Conservation (phyloP, 2,329 filamentous ascomycete genomes). For the Apiospora hydei region DNA sequence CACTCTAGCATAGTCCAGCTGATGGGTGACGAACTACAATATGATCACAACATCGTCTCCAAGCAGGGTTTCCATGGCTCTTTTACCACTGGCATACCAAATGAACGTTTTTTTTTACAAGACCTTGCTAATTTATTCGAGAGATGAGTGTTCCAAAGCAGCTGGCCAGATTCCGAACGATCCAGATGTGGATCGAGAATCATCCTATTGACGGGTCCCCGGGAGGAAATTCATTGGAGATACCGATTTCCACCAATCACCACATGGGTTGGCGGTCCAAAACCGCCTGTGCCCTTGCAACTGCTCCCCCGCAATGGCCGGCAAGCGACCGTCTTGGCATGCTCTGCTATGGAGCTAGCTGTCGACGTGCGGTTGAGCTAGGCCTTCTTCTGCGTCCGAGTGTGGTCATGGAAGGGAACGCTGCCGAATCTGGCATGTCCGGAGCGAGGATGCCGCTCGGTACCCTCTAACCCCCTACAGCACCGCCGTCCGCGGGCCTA, state of each 20-base stretch:
- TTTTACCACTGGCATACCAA: too few relatives aligned
- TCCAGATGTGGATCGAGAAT: neutral
- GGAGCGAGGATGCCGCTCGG: neutral
- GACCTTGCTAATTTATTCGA: too few relatives aligned
- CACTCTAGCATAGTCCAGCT: too few relatives aligned
- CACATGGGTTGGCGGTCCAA: neutral
- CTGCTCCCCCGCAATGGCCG: neutral
- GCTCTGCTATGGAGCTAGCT: neutral
- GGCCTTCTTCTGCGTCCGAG: neutral
- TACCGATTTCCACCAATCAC: constrained; percentile 5
- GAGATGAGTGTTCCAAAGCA: too few relatives aligned
- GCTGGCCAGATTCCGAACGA: too few relatives aligned
- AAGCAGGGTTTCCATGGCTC: too few relatives aligned
- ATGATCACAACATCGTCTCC: too few relatives aligned
- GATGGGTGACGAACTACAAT: neutral
- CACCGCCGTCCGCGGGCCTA: neutral
- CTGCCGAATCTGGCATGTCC: neutral
- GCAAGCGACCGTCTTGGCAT: neutral
- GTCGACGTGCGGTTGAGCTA: neutral
- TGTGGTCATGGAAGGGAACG: neutral
- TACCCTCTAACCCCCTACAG: too few relatives aligned
- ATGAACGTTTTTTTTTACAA: too few relatives aligned
- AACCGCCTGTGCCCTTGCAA: neutral
- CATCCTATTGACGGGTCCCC: neutral
- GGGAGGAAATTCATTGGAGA: neutral